Conservation (phyloP, 371 early-diverging fungal species). For the Mortierella sp. region DNA sequence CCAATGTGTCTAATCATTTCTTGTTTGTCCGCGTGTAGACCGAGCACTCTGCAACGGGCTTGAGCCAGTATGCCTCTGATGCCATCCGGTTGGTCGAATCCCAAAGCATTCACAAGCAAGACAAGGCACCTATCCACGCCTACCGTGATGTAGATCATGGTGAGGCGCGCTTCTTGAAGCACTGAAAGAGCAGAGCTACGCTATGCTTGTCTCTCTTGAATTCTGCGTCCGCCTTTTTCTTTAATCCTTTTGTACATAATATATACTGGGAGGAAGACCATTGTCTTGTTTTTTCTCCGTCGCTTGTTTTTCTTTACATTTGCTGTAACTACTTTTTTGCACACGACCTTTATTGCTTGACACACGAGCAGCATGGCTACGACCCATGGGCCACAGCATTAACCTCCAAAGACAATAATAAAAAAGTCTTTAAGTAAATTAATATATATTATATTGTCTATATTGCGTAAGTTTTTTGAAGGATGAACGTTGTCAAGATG, state of each 20-base stretch:
- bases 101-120: constrained; percentile 47
- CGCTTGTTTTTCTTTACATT: no score
- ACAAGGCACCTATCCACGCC: constrained; percentile 45
- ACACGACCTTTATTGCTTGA: no score
- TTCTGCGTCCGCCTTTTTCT: not conserved
- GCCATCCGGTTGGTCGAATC: constrained; percentile 51
- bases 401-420: no score
- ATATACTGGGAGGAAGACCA: no score
- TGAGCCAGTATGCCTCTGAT: constrained; percentile 54
- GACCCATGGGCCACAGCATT: no score
- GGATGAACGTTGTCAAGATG: no score
- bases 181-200: constrained; percentile 4
- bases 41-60: constrained; percentile 16
- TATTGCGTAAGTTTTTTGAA: no score
- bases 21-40: constrained; percentile 5
- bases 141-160: constrained; percentile 45
- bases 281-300: no score
- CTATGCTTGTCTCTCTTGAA: not conserved
- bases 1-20: not conserved
- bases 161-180: constrained; percentile 44
- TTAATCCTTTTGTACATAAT: not conserved
- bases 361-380: no score
- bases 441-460: no score
- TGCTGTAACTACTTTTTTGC: no score
- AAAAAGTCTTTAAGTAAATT: no score